Conservation (phyloP, 2,329 filamentous ascomycete genomes). For the Microdochium nivale region DNA sequence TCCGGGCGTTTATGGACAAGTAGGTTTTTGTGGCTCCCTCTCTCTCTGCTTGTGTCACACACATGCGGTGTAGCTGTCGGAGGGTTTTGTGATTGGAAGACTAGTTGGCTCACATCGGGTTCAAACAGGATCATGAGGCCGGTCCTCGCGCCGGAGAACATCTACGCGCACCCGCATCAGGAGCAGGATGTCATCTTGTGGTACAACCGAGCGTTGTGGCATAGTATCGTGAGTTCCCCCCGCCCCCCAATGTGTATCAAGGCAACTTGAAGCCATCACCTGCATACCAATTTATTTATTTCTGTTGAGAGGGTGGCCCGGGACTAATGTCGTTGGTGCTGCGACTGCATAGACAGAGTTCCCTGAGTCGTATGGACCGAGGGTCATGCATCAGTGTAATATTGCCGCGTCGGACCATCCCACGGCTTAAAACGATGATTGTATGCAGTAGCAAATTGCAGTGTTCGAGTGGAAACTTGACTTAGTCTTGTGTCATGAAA, state of each 20-base stretch:
- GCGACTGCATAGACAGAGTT: conserved; percentile 23
- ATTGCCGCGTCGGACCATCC: conserved; percentile 15
- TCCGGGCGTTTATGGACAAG: conserved; percentile 58
- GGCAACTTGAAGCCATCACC: not conserved
- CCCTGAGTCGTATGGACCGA: conserved; percentile 25
- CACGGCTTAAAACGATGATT: too few relatives aligned
- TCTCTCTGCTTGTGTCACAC: not conserved
- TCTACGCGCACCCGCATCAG: conserved; percentile 71
- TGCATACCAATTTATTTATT: not conserved
- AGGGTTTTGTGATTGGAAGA: too few relatives aligned
- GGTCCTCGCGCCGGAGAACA: conserved; percentile 57
- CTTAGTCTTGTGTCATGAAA: too few relatives aligned
- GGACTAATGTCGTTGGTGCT: not conserved
- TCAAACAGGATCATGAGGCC: conserved; percentile 53
- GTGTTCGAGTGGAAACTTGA: too few relatives aligned
- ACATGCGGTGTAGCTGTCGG: too few relatives aligned
- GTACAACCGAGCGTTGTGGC: conserved; percentile 67
- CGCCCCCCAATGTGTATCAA: not conserved
- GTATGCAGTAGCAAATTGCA: too few relatives aligned
- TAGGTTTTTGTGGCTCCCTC: not conserved
- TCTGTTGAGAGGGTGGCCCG: not conserved
- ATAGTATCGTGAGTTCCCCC: conserved; percentile 50
- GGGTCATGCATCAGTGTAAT: conserved; percentile 29
- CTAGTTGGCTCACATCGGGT: too few relatives aligned
- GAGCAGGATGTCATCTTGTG: conserved; percentile 71